Evolutionary conservation across 2,329 filamentous ascomycete species (phyloP).

Genomic region (Cadophora gregata): DNA sequence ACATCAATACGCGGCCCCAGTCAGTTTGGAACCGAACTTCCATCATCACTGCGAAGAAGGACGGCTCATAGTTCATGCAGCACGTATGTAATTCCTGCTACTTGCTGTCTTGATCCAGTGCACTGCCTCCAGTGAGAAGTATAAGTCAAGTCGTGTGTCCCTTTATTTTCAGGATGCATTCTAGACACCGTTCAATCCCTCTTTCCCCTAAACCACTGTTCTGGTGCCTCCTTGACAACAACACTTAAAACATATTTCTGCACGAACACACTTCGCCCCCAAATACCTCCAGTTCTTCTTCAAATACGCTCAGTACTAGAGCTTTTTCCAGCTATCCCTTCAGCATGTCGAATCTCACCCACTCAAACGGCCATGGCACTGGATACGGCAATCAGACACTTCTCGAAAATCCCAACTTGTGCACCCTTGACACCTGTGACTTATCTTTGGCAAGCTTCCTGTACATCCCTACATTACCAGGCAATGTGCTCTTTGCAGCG

Average conservation of each 20-base stretch:
- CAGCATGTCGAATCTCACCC: slow-evolving; percentile 38
- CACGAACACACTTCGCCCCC: not conserved
- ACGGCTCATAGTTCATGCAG: not conserved
- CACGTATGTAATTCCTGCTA: not conserved
- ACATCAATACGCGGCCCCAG: slow-evolving; percentile 12
- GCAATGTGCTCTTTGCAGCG: slow-evolving; percentile 60
- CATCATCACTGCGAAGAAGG: not conserved
- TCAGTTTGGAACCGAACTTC: not conserved
- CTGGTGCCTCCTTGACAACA: not conserved
- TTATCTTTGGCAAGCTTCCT: slow-evolving; percentile 60
- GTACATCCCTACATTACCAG: slow-evolving; percentile 61
- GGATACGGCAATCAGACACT: slow-evolving; percentile 40
- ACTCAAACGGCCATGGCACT: slow-evolving; percentile 21
- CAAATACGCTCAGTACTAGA: no score
- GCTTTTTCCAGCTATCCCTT: not conserved
- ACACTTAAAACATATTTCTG: not conserved
- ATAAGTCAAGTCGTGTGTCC: slow-evolving; percentile 16
- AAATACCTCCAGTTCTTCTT: not conserved
- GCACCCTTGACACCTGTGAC: slow-evolving; percentile 49
- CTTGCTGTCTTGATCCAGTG: not conserved
- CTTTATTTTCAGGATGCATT: not conserved
- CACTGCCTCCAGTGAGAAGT: slow-evolving; percentile 19
- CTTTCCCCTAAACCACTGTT: not conserved
- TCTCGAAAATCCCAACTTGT: slow-evolving; percentile 31
- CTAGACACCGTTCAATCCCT: not conserved